phyloP scores from a whole-genome alignment of 106 monocot genomes.

The Iris macrosiphon region DNA sequence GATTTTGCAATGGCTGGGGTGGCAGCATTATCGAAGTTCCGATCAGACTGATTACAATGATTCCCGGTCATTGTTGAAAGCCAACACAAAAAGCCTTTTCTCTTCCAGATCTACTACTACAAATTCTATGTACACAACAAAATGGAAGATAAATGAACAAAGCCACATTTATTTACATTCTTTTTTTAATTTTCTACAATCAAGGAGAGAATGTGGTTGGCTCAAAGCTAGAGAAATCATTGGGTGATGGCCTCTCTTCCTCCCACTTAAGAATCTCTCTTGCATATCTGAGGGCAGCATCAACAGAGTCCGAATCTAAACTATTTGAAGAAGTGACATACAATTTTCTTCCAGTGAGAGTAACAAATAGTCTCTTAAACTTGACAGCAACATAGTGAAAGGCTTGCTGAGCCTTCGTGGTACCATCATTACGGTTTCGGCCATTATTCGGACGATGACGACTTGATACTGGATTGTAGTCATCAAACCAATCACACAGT shows the following conservation, averaged over 20 bases:
- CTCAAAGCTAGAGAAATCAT: constrained; percentile 45
- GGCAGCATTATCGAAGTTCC: no score
- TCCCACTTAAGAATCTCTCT: constrained; percentile 89
- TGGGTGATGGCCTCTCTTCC: constrained; percentile 35
- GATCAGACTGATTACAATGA: no score
- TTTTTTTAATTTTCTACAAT: background rate
- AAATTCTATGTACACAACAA: constrained; percentile 16
- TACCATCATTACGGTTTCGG: constrained; percentile 9
- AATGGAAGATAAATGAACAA: background rate
- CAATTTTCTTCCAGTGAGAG: constrained; percentile 52
- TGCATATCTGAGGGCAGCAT: constrained; percentile 49
- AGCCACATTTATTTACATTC: constrained; percentile 22
- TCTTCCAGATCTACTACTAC: no score
- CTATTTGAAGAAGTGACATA: constrained; percentile 52
- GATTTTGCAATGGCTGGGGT: no score
- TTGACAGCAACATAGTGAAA: constrained; percentile 70
- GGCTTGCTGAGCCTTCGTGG: constrained; percentile 48
- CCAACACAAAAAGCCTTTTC: no score
- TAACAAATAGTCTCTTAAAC: constrained; percentile 65
- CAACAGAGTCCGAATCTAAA: constrained; percentile 50
- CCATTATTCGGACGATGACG: constrained; percentile 12
- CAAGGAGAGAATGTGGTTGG: constrained; percentile 44
- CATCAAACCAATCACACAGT: constrained; percentile 72
- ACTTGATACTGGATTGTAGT: constrained; percentile 68
- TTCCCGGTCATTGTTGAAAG: no score